Evolutionary conservation across 768 basidiomycete genomes (phyloP), one percentile per base, ranked within the genome.

Genomic region (Hortiboletus flavorubellus): DNA sequence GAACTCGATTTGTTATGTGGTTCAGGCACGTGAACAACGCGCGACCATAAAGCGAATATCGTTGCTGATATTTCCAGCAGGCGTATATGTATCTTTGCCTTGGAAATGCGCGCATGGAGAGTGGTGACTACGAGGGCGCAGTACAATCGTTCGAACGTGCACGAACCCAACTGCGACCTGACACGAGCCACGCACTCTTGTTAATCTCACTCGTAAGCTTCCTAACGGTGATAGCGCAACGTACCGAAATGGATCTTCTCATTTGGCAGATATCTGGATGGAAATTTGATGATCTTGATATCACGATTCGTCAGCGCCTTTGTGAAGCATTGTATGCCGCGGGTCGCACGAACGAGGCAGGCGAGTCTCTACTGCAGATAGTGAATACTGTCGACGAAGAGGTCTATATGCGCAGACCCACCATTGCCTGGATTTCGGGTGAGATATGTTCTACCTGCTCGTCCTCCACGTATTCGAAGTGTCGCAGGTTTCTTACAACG

Each of bases 241-340:
- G 2, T 10, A 21, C 5, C 10, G 14, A 49, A 30, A 12, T 12
- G 10, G 10, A 15, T 38, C 15, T 8, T 16, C 15, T 16, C 38
- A 21, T 1, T n/a, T 35, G 6, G 16, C 38, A 58, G 56, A 33
- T 54, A 21, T 41, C 48, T 3, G 51, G 51, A 11, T 58, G 56
- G 56, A 16, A 49, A 2, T 58, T 58, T n/a, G 38, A 58, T 23
- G 15, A 43, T 16, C 50, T 56, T 16, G 14, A 4, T 4, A n/a
- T 44, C 11, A 38, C 2, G 4, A 43, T 56, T 18, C 33, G 45
- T n/a, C 45, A 23, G 7, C 46, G 18, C 38, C 30, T 21, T 31
- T 47, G 50, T 21, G 46, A 45, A 9, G 42, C 55, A 8, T 16
- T 56, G 2, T 38, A 23, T 29, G 46, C 51, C 14, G 29, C 41